Base-by-base conservation (phyloP, 2,329 filamentous ascomycete species). In the Fusarium mexicanum region DNA sequence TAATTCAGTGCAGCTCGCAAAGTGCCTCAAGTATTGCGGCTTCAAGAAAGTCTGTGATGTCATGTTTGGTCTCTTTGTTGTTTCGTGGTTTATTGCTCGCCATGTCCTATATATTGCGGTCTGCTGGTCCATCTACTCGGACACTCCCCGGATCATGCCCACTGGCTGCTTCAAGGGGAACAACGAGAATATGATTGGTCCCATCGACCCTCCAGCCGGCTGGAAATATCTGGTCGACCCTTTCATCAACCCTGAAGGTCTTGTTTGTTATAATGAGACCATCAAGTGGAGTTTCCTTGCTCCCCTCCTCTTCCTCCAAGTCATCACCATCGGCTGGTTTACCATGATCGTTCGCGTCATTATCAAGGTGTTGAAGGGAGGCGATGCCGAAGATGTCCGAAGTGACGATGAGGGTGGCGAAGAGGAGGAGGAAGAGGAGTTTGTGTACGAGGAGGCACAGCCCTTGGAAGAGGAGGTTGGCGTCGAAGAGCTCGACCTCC, bases 11-110 rank as follows among this genome's bases (percentile, higher is more conserved):
- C 70, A 97, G 94, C 86, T 91, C 37, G 96, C 96, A 76, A 99
- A 99, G 84, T 94, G 95, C 78, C 90, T 98, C 76, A 98, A 98
- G 82, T 99, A 98, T 81, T 86, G 95, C 59, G 92, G 93, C 70
- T 94, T 89, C 83, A 90, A 91, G 71, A 91, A 85, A 8, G 84
- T 92, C 61, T 98, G 95, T 86, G 96, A 98, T 80, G 84, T 91
- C 71, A 90, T 91, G 57, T 98, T 98, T 79, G 95, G 91, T 43
- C 81, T 96, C 33, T 98, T 98, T 84, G 92, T 98, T 84, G 78
- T 94, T 22, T 90, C 91, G 60, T 99, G 96, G 96, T 88, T 98
- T 73, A 80, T 93, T 59, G 90, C 93, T 35, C 93, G 96, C 59
- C 96, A 99, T 81, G 84, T 96, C 63, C 85, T 94, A 73, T 98